Evolutionary conservation across 345 rosid genomes (phyloP).

Genomic region (Rhizophora apiculata): DNA sequence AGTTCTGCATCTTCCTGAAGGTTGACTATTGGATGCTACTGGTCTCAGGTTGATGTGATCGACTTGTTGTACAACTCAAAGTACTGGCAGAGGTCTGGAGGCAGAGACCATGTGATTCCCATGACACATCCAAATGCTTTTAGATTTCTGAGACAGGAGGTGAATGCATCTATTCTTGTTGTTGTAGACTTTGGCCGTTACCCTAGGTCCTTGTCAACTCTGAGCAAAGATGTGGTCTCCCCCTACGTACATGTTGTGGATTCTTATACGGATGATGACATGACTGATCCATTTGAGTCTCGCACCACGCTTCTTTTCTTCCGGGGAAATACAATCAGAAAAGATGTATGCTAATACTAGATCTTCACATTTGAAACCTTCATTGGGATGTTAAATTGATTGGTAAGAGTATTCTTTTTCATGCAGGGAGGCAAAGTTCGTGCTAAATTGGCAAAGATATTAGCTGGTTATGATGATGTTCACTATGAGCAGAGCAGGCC

Average conservation of each 20-base stretch:
- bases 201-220: conserved; percentile 59
- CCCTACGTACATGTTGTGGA: conserved; percentile 95
- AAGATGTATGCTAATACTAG: conserved; percentile 53
- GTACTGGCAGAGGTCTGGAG: conserved; percentile 89
- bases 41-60: conserved; percentile 69
- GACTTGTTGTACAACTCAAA: conserved; percentile 60
- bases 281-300: conserved; percentile 59
- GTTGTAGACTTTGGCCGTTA: conserved; percentile 93
- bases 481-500: conserved; percentile 62
- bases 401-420: neutral
- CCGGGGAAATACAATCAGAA: conserved; percentile 85
- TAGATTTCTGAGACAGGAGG: conserved; percentile 77
- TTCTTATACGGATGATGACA: conserved; percentile 51
- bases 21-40: conserved; percentile 21
- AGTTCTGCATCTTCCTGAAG: conserved; percentile 1
- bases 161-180: conserved; percentile 81
- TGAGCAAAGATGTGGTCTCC: conserved; percentile 83
- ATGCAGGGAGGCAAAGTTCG: conserved; percentile 88
- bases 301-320: conserved; percentile 81
- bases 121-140: conserved; percentile 99
- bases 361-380: conserved; percentile 5
- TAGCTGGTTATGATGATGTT: conserved; percentile 64
- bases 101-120: conserved; percentile 93
- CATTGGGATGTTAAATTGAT: conserved; percentile 10
- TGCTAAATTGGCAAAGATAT: conserved; percentile 58